These are phyloP conservation scores for Oehlia diaphana DNA, from an alignment of 192 early-diverging fungal species.

Conservation along the genomic window DNA sequence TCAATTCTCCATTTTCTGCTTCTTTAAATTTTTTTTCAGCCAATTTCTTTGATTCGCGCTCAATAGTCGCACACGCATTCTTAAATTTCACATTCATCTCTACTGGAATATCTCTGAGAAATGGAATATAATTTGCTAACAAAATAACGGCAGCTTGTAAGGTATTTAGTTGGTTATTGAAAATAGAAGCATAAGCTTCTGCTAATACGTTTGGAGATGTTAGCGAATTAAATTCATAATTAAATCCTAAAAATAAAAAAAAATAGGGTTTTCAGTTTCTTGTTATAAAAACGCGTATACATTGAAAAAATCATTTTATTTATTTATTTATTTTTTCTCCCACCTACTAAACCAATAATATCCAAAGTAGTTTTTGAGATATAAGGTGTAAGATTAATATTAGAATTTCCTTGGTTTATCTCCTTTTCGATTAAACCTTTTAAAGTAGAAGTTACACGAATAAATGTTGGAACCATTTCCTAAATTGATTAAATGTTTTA, in stretches of 20 bases:
- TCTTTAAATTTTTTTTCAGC: slow-evolving; percentile 37
- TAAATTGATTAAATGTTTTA: not conserved
- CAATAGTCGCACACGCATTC: slow-evolving; percentile 31
- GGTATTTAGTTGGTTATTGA: not conserved
- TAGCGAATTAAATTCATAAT: slow-evolving; percentile 46
- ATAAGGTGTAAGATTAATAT: slow-evolving; percentile 41
- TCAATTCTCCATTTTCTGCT: slow-evolving; percentile 16
- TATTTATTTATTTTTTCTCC: not conserved
- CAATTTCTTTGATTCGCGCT: slow-evolving; percentile 36
- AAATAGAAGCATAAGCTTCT: slow-evolving; percentile 44
- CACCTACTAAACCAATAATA: slow-evolving; percentile 46
- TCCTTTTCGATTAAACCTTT: slow-evolving; percentile 39
- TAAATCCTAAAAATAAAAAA: slow-evolving; percentile 37
- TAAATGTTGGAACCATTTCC: slow-evolving; percentile 35
- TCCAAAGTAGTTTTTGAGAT: slow-evolving; percentile 46
- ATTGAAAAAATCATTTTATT: too few species aligned
- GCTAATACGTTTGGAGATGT: slow-evolving; percentile 42
- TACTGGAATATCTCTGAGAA: slow-evolving; percentile 30
- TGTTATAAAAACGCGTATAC: too few species aligned
- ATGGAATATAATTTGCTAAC: slow-evolving; percentile 34
- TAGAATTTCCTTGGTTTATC: slow-evolving; percentile 23
- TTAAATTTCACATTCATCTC: not conserved
- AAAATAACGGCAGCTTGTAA: slow-evolving; percentile 27
- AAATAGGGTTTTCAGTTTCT: too few species aligned
- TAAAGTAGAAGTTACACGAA: slow-evolving; percentile 28